phyloP scores from a whole-genome alignment of 768 basidiomycete species.

The Lactarius hatsudake region DNA sequence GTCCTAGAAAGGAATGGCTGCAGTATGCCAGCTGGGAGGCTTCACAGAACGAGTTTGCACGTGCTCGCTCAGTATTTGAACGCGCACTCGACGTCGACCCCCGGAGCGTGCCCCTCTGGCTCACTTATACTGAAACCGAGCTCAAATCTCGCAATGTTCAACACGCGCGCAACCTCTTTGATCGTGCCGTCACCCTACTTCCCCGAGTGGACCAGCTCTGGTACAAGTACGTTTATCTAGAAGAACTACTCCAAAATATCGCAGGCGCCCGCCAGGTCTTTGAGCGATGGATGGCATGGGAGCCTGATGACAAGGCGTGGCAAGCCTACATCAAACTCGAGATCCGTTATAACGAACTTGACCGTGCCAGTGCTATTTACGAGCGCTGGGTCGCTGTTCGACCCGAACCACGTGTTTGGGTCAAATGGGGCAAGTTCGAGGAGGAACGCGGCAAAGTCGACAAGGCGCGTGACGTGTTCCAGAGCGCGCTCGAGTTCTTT shows the following conservation, averaged over 20 bases:
- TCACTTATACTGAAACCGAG: constrained; percentile 95
- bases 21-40: constrained; percentile 91
- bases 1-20: constrained; percentile 75
- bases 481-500: constrained; percentile 64
- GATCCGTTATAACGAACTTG: constrained; percentile 86
- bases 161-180: constrained; percentile 94
- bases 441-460: constrained; percentile 59
- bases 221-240: constrained; percentile 99
- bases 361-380: constrained; percentile 89
- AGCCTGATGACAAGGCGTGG: constrained; percentile 99
- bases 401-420: constrained; percentile 62
- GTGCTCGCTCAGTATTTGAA: constrained; percentile 94
- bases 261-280: constrained; percentile 97
- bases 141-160: constrained; percentile 97
- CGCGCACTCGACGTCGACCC: constrained; percentile 96
- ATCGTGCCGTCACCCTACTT: constrained; percentile 93
- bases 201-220: constrained; percentile 96
- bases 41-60: constrained; percentile 93
- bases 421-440: constrained; percentile 64
- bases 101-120: constrained; percentile 86
- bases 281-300: constrained; percentile 99
- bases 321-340: constrained; percentile 99
- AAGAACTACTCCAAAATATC: constrained; percentile 94
- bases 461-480: constrained; percentile 65
- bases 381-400: constrained; percentile 84